These are phyloP conservation scores for Panaeolus cyanescens DNA, from an alignment of 768 basidiomycete genomes.

Conservation along the genomic window DNA sequence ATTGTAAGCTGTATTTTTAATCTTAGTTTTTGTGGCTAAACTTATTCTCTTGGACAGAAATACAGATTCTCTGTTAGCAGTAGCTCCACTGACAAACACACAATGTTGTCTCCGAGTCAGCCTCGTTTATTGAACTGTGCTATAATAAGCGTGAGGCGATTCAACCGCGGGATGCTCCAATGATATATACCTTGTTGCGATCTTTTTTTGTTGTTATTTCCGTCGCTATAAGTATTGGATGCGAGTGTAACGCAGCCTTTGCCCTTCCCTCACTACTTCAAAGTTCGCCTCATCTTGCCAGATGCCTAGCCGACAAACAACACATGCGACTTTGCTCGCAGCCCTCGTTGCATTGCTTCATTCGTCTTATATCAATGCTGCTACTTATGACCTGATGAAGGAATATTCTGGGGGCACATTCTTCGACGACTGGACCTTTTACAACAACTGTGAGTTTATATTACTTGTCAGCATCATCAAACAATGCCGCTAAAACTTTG, in stretches of 20 bases:
- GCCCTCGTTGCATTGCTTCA: background rate
- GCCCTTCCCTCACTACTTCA: background rate
- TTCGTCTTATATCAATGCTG: background rate
- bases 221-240: background rate
- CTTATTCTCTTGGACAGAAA: background rate
- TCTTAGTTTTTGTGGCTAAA: too few relatives aligned
- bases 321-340: background rate
- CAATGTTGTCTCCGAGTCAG: background rate
- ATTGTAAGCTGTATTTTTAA: too few relatives aligned
- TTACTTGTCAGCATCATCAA: background rate
- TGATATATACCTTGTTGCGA: background rate
- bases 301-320: background rate
- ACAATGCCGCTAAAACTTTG: background rate
- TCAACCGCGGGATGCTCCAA: background rate
- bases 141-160: background rate
- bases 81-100: background rate
- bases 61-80: background rate
- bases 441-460: conserved; percentile 46
- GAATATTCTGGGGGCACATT: conserved; percentile 59
- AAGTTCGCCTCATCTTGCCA: background rate
- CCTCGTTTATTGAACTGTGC: background rate
- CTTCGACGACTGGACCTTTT: conserved; percentile 70
- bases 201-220: background rate
- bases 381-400: conserved; percentile 47
- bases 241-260: background rate